Percentiles rank a stretch among this genome's conserved stretches.
These are phyloP conservation scores for Nelumbo lutea DNA, from an alignment of 164 flowering plant genomes.

Conservation along the genomic window DNA sequence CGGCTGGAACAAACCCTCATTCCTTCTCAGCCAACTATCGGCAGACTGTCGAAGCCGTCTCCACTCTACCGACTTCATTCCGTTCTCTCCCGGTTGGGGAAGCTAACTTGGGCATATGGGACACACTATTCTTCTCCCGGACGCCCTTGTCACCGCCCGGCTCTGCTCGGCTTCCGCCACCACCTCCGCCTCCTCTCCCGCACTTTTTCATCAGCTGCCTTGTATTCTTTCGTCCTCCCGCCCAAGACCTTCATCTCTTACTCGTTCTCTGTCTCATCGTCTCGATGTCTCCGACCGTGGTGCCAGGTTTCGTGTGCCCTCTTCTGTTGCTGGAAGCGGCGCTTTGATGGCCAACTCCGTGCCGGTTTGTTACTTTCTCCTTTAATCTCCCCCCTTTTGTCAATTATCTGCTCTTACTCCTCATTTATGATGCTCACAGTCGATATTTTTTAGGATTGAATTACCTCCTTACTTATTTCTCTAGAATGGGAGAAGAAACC, in stretches of 20 bases:
- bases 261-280: background rate
- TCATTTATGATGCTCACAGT: too few species aligned
- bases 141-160: conserved; percentile 20
- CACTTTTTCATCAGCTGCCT: conserved; percentile 12
- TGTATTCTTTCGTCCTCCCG: conserved; percentile 11
- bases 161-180: conserved; percentile 7
- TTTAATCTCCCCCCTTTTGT: background rate
- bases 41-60: too few species aligned
- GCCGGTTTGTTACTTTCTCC: conserved; percentile 22
- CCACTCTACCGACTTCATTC: background rate
- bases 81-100: too few species aligned
- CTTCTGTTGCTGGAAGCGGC: conserved; percentile 14
- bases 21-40: too few species aligned
- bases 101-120: conserved; percentile 4
- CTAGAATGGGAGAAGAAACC: too few species aligned
- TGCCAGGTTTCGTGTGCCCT: conserved; percentile 5
- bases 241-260: background rate
- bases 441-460: too few species aligned
- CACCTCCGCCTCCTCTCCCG: background rate
- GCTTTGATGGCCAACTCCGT: conserved; percentile 31
- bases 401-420: background rate
- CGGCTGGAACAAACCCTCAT: too few species aligned
- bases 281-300: background rate
- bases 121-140: conserved; percentile 11
- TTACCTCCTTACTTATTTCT: too few species aligned